Evolutionary conservation across 306 rosid species (phyloP), one percentile per base, ranked within the genome.

Genomic region (Prunus dulcis): DNA sequence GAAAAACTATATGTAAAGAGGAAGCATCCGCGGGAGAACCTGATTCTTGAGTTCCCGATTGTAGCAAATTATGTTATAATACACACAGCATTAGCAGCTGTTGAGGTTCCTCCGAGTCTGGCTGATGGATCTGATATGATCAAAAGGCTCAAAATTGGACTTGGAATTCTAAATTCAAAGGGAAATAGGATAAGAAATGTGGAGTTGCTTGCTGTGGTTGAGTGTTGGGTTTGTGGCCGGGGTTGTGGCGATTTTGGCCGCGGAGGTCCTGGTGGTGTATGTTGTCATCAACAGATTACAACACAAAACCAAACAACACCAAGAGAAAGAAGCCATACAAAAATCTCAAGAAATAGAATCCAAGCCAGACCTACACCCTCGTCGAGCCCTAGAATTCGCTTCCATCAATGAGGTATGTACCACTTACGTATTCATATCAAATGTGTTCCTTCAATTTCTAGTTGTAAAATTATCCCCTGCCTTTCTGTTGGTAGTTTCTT

Each of bases 161-260:
- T 78, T 69, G 53, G 47, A 68, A 57, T 52, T 61, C 7, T 52
- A 30, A 34, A 22, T 66, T 69, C 8, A 19, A 19, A 65, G 23
- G 25, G 20, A 11, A 17, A 4, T 25, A n/a, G 23, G 17, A 12
- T 56, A 41, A 47, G 65, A 25, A 66, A 68, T 76, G 88, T 83
- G 89, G 64, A 67, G 77, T 75, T 55, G 80, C 81, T 80, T 60
- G 71, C 61, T 9, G 82, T 81, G 85, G 73, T 91, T 73, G 32
- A 57, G 89, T 15, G 8, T 90, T 20, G 98, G 97, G 25, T 90
- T 95, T 76, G 34, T 78, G 53, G 82, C 89, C 72, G 99, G 99
- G 74, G 93, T 78, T 22, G 73, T 79, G 78, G 86, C 75, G 30
- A 82, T 92, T 78, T 41, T 89, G 53, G 96, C 83, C 18, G 82